phyloP scores from a whole-genome alignment of 2,329 filamentous ascomycete species.

The Knoxdaviesia proteae region DNA sequence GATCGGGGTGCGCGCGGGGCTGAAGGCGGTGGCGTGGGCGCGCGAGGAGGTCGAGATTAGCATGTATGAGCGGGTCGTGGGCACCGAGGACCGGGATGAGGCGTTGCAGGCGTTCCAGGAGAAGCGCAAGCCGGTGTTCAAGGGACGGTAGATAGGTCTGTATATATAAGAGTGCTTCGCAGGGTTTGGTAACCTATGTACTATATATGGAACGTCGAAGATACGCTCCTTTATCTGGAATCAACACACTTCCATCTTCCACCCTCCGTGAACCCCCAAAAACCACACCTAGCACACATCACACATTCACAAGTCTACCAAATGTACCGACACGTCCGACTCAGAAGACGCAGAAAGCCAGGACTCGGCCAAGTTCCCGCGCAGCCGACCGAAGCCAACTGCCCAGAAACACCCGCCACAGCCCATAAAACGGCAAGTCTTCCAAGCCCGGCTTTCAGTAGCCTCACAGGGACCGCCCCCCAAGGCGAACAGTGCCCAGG shows the following conservation, averaged over 20 bases:
- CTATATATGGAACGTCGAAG: too few species aligned
- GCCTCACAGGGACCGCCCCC: too few species aligned
- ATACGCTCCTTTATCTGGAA: neutral
- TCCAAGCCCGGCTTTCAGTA: too few species aligned
- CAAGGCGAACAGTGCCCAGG: too few species aligned
- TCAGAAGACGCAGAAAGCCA: too few species aligned
- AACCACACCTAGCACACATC: neutral
- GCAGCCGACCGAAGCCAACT: too few species aligned
- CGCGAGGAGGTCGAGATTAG: constrained; percentile 62
- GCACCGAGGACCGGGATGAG: constrained; percentile 72
- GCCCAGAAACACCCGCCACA: too few species aligned
- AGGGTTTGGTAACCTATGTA: too few species aligned
- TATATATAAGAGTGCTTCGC: neutral
- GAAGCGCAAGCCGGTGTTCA: constrained; percentile 39
- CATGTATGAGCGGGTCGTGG: constrained; percentile 68
- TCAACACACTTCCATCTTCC: constrained; percentile 1
- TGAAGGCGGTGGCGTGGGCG: constrained; percentile 57
- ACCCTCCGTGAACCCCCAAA: neutral
- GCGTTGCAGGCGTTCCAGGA: constrained; percentile 64
- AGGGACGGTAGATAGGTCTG: constrained; percentile 20
- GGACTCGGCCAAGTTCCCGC: too few species aligned
- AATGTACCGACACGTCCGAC: too few species aligned
- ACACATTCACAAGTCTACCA: neutral
- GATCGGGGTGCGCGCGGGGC: constrained; percentile 56
- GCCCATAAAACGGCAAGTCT: too few species aligned